phyloP scores from a whole-genome alignment of 2,329 filamentous ascomycete species.

The Colletotrichum sp. region DNA sequence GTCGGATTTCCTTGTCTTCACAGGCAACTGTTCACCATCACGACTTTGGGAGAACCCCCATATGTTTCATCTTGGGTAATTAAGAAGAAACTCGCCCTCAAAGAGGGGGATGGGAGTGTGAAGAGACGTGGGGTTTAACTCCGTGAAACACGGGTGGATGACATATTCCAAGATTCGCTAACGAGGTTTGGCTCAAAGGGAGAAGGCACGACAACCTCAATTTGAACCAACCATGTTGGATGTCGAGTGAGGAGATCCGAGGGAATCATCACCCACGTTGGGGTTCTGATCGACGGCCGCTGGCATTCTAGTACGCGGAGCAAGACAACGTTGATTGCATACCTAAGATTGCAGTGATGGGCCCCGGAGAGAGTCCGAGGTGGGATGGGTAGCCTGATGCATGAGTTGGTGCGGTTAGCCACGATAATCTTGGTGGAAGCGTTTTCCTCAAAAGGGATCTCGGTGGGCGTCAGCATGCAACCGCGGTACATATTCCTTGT shows the following conservation, averaged over 20 bases:
- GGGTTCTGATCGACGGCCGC: not conserved
- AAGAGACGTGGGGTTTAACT: not conserved
- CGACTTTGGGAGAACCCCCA: not conserved
- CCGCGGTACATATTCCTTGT: not conserved
- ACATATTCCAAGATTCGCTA: not conserved
- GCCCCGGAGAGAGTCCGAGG: not conserved
- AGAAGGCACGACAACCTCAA: not conserved
- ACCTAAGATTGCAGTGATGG: not conserved
- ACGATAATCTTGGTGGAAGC: not conserved
- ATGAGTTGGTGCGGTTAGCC: not conserved
- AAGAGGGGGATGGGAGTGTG: not conserved
- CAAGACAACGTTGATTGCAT: not conserved
- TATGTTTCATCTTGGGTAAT: not conserved
- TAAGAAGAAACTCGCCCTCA: not conserved
- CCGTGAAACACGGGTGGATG: not conserved
- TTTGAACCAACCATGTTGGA: not conserved
- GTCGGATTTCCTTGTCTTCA: not conserved
- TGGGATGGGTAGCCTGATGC: not conserved
- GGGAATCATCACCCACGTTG: not conserved
- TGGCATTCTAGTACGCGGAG: not conserved
- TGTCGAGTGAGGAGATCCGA: not conserved
- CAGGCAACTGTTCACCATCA: not conserved
- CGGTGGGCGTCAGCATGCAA: not conserved
- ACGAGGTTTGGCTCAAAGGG: not conserved
- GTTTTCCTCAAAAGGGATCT: not conserved